Evolutionary conservation across 2,329 filamentous ascomycete genomes (phyloP).

Genomic region (Beauveria pseudobassiana): DNA sequence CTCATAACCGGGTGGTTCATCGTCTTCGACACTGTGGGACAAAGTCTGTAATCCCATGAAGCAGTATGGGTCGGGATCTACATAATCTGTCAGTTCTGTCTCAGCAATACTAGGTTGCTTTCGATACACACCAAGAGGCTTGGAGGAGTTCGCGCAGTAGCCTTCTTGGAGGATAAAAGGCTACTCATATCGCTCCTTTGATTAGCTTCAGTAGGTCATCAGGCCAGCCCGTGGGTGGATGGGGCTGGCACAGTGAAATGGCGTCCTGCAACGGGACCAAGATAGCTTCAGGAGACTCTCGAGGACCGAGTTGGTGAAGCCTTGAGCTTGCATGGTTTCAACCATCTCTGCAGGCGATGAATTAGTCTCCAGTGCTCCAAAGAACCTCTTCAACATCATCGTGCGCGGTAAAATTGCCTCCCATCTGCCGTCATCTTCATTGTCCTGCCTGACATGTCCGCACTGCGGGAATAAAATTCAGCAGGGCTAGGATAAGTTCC

Average conservation of each 20-base stretch:
- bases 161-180: conserved; percentile 42
- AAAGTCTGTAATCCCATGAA: conserved; percentile 70
- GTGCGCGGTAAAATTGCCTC: conserved; percentile 55
- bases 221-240: conserved; percentile 71
- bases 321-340: conserved; percentile 59
- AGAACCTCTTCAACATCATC: conserved; percentile 60
- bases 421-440: conserved; percentile 33
- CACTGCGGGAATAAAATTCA: conserved; percentile 36
- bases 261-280: conserved; percentile 73
- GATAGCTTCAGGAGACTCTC: conserved; percentile 80
- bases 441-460: conserved; percentile 29
- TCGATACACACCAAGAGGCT: conserved; percentile 35
- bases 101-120: background rate
- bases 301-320: conserved; percentile 59
- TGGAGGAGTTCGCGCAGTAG: conserved; percentile 23
- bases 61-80: conserved; percentile 58
- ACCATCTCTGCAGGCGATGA: conserved; percentile 56
- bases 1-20: conserved; percentile 55
- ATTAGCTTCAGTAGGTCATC: conserved; percentile 65
- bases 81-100: background rate
- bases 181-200: conserved; percentile 70
- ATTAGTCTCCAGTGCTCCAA: conserved; percentile 46
- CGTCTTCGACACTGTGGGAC: conserved; percentile 58
- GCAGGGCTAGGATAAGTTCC: conserved; percentile 35
- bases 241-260: conserved; percentile 76